Evolutionary conservation across 2,329 filamentous ascomycete species (phyloP), one percentile per base, ranked within the genome.

Genomic region (Zymoseptoria passerinii): DNA sequence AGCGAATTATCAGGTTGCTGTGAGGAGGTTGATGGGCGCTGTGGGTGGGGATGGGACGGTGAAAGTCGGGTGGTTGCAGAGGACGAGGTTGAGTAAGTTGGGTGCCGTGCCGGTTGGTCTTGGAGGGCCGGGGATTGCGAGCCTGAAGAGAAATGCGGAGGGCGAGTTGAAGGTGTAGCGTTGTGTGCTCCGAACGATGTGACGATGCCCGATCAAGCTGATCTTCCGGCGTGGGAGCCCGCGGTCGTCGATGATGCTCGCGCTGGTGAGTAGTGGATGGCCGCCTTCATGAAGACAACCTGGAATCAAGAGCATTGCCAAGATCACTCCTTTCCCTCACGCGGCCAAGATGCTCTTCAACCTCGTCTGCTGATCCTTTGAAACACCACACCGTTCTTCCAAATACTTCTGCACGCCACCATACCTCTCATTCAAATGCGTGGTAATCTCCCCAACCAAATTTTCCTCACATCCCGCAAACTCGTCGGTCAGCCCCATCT

Each of bases 401-500:
- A 92, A 73, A 73, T 95, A 95, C 8, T 69, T 72, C 35, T 82
- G 74, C 1, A 90, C 75, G 1, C 88, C 85, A 0, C 88, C 88
- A 71, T 90, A 88, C 55, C 74, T 78, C 3, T 76, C 71, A 1
- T 81, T 68, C 4, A 95, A 72, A 69, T 89, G 83, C 16, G 66
- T 69, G 28, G 78, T 72, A 3, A 91, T 78, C 9, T 76, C 77
- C 16, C 70, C 65, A n/a, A 90, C 84, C 75, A 92, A 85, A 2
- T 82, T 80, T 4, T 74, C 71, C 2, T 85, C 82, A 65, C 87
- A 89, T 20, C 80, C 77, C 0, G 82, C 86, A 78, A 90, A 95
- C 2, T 85, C 83, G n/a, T 87, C 83, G 0, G 84, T 80, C 54
- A 95, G 74, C 0, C 90, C 90, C 64, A 94, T 83, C 52, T 81